These are phyloP conservation scores for Zygoascus sp. DNA, from an alignment of 1,139 yeast species.

Conservation along the genomic window DNA sequence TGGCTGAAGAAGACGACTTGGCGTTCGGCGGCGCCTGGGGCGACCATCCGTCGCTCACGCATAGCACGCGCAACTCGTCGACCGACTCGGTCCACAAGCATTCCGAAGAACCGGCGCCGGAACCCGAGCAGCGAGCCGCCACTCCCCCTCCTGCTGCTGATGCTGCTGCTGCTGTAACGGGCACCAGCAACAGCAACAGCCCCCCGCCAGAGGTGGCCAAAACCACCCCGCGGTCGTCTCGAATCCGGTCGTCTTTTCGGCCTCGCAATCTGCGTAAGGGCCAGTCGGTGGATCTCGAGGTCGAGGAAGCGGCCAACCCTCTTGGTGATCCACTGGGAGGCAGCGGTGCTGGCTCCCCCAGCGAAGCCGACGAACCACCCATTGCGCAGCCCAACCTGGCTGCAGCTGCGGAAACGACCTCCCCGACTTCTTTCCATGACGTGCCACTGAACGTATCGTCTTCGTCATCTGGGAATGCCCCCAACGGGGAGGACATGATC, in stretches of 20 bases:
- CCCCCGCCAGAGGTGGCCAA: conserved; percentile 5
- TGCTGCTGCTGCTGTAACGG: conserved; percentile 9
- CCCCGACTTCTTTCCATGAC: conserved; percentile 17
- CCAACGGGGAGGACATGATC: conserved; percentile 9
- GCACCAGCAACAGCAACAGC: background rate
- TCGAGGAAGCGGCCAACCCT: conserved; percentile 17
- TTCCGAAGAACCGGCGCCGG: too few species aligned
- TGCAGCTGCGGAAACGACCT: conserved; percentile 5
- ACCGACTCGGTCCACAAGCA: conserved; percentile 18
- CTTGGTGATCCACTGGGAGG: conserved; percentile 21
- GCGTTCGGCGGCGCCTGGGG: conserved; percentile 23
- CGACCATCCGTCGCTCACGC: conserved; percentile 25
- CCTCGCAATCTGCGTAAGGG: conserved; percentile 6
- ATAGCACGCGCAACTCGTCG: conserved; percentile 23
- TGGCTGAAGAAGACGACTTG: conserved; percentile 11
- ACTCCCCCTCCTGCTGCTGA: conserved; percentile 3
- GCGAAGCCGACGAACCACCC: conserved; percentile 6
- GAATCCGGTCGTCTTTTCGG: conserved; percentile 9
- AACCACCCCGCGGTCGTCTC: conserved; percentile 3
- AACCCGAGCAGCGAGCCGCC: background rate
- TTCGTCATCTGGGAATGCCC: conserved; percentile 4
- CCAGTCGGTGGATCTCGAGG: conserved; percentile 15
- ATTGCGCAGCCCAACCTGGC: background rate
- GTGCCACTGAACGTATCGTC: conserved; percentile 16
- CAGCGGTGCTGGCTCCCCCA: too few species aligned